Evolutionary conservation across 2,329 filamentous ascomycete species (phyloP), one percentile per base, ranked within the genome.

Genomic region (Penicillium sp.): DNA sequence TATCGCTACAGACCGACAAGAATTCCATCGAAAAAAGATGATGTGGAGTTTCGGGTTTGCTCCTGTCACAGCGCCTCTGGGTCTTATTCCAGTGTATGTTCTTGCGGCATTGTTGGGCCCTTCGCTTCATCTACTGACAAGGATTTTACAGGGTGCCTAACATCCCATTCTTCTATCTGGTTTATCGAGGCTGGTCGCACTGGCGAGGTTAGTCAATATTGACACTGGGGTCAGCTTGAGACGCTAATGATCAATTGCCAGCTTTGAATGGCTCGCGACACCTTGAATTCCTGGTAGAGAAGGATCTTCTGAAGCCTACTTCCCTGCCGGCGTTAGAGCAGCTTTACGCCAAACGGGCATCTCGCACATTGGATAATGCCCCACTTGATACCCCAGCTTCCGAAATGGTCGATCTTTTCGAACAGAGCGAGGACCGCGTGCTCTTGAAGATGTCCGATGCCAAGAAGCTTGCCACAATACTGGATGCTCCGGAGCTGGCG

Each of bases 151-250:
- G 90, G 57, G 81, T 96, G 58, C 92, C 93, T 33, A 96, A 99
- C 69, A 79, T 99, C 12, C 94, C 94, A 16, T 97, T 97, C 79
- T 97, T 97, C 78, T 99, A 97, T 72, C 82, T 97, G 38, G 84
- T 84, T 16, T 99, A 95, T 76, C 84, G 94, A 59, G 77, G 90
- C 24, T 97, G 89, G 87, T 95, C 89, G 18, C 90, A 96, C 73
- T 95, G 89, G 85, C 84, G 87, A 73, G 79, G 79, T 81, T 57
- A 54, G 71, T 64, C 67, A 59, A 69, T n/a, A 24, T 34, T 38
- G 12, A 24, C 43, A 15, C 7, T 18, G 3, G 4, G 2, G 3
- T 15, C 26, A 9, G 33, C 23, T 21, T n/a, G 10, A n/a, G 7
- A 54, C 26, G 34, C 58, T 63, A 42, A 62, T 63, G 34, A 50